Conservation (phyloP, 2,329 filamentous ascomycete species). For the Aspergillus sojae region DNA sequence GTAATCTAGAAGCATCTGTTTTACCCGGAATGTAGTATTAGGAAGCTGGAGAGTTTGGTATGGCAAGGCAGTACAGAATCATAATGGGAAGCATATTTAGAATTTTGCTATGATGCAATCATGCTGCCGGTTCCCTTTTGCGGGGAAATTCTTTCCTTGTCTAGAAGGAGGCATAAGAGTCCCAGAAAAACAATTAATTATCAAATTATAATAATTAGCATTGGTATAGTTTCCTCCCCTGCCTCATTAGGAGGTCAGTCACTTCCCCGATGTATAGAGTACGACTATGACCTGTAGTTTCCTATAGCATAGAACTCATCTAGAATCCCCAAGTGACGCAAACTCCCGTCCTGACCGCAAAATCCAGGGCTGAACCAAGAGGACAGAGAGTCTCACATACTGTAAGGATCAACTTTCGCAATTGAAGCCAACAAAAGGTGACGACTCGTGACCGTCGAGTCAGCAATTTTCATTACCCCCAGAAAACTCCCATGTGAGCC, state of each 20-base stretch:
- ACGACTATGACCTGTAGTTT: neutral
- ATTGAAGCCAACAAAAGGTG: neutral
- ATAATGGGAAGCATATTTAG: neutral
- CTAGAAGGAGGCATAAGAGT: neutral
- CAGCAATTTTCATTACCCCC: slow-evolving; percentile 30
- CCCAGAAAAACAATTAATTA: neutral
- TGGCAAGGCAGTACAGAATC: neutral
- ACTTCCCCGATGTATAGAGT: neutral
- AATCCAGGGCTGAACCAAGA: slow-evolving; percentile 2
- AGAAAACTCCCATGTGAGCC: slow-evolving; percentile 26
- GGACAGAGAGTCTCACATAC: neutral
- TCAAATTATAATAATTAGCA: neutral
- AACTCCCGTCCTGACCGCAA: neutral
- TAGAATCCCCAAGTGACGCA: neutral
- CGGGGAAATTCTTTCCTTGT: slow-evolving; percentile 9
- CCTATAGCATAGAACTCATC: neutral
- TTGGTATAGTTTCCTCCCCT: neutral
- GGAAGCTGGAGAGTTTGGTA: neutral
- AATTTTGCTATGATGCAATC: slow-evolving; percentile 19
- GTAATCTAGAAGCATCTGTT: neutral
- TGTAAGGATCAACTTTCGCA: slow-evolving; percentile 10
- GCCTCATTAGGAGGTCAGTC: neutral
- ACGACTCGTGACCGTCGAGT: slow-evolving; percentile 21
- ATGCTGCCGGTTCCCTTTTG: slow-evolving; percentile 9
- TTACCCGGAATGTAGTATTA: neutral